Evolutionary conservation across 1,284 basidiomycete species (phyloP).

Genomic region (Bjerkandera adusta): DNA sequence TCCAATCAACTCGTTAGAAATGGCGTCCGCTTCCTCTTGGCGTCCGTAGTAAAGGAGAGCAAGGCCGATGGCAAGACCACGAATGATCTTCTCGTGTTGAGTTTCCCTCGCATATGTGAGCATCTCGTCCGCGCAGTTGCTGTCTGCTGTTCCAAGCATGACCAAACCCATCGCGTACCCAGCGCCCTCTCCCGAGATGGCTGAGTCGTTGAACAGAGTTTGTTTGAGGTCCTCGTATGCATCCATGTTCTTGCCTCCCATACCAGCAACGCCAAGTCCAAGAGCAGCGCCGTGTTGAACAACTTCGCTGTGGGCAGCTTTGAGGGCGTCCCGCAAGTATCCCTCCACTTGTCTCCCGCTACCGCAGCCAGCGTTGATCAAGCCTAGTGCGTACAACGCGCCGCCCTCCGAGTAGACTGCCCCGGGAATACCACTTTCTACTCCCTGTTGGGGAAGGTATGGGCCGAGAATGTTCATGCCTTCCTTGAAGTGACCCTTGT

Average conservation of each 20-base stretch:
- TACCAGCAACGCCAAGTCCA: conserved; percentile 89
- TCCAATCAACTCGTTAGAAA: conserved; percentile 70
- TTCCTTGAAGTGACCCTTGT: conserved; percentile 93
- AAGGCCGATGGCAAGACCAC: conserved; percentile 88
- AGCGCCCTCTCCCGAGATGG: conserved; percentile 90
- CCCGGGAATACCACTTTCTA: conserved; percentile 69
- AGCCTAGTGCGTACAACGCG: conserved; percentile 88
- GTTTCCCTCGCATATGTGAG: conserved; percentile 92
- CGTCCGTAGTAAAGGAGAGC: conserved; percentile 90
- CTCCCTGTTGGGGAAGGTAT: conserved; percentile 76
- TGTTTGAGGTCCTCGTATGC: conserved; percentile 90
- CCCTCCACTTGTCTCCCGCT: conserved; percentile 66
- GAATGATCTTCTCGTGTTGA: conserved; percentile 97
- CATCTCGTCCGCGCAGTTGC: conserved; percentile 87
- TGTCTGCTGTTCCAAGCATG: conserved; percentile 89
- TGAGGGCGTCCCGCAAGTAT: conserved; percentile 78
- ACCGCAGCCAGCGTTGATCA: conserved; percentile 89
- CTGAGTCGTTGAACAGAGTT: conserved; percentile 88
- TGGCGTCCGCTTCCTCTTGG: conserved; percentile 84
- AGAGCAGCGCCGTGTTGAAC: conserved; percentile 96
- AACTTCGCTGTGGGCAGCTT: conserved; percentile 72
- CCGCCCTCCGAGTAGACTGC: conserved; percentile 92
- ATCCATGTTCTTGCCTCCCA: conserved; percentile 87
- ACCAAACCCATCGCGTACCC: conserved; percentile 96
- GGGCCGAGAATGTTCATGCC: conserved; percentile 92